phyloP scores from a whole-genome alignment of 352 stramenopile genomes.

The Aphanomyces astaci region DNA sequence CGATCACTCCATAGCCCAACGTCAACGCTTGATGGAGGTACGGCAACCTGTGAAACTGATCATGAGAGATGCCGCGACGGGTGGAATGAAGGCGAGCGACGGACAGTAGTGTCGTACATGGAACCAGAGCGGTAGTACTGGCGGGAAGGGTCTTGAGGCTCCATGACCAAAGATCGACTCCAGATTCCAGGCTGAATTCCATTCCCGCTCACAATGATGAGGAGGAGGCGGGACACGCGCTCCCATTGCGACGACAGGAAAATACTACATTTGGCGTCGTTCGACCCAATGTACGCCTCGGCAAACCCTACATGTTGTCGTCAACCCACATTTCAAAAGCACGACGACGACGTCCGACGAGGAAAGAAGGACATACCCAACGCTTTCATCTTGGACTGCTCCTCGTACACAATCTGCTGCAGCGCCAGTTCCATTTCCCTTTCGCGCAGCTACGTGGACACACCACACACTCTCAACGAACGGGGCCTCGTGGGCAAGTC shows the following conservation, averaged over 20 bases:
- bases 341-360: background rate
- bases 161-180: constrained; percentile 74
- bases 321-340: no score
- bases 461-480: background rate
- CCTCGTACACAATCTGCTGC: constrained; percentile 76
- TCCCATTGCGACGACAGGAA: constrained; percentile 82
- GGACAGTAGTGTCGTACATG: no score
- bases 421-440: constrained; percentile 64
- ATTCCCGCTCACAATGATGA: constrained; percentile 76
- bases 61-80: background rate
- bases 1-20: constrained; percentile 73
- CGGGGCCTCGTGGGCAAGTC: background rate
- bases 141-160: constrained; percentile 53
- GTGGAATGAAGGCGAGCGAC: no score
- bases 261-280: constrained; percentile 64
- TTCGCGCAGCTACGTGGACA: constrained; percentile 15
- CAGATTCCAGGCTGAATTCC: constrained; percentile 81
- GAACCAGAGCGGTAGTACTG: constrained; percentile 81
- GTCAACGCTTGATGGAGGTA: constrained; percentile 72
- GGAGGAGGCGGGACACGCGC: constrained; percentile 58
- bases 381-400: constrained; percentile 80
- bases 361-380: constrained; percentile 32
- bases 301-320: constrained; percentile 50
- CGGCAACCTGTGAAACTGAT: constrained; percentile 33
- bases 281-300: constrained; percentile 68